These are phyloP conservation scores for Pigoraptor vietnamica DNA, from an alignment of 78 protist genomes.

Conservation along the genomic window DNA sequence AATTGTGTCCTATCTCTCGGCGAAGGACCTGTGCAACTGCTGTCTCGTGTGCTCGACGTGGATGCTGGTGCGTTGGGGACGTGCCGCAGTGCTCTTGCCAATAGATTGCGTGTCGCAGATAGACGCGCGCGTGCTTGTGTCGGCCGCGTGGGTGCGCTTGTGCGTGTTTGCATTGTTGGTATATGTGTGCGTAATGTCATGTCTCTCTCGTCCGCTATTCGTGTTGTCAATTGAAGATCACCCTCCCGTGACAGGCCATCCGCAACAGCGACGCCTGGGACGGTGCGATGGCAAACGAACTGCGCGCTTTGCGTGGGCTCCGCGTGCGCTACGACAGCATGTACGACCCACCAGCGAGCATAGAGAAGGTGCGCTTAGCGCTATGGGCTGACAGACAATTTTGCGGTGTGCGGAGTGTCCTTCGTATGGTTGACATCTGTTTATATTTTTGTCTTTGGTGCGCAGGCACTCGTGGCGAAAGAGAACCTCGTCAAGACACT, in stretches of 20 bases:
- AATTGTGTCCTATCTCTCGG: background rate
- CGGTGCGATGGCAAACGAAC: background rate
- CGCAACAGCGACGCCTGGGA: background rate
- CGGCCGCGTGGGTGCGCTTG: too few relatives aligned
- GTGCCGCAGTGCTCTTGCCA: background rate
- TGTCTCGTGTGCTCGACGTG: background rate
- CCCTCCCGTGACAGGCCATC: background rate
- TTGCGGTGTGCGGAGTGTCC: background rate
- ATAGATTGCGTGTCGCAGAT: too few relatives aligned
- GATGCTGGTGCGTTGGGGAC: background rate
- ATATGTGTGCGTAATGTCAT: background rate
- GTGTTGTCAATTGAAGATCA: background rate
- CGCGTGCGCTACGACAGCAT: background rate
- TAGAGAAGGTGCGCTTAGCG: background rate
- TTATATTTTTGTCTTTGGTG: background rate
- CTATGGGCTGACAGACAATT: background rate
- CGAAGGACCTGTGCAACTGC: background rate
- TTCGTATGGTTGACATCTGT: background rate
- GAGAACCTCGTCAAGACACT: background rate
- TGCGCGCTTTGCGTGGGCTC: background rate
- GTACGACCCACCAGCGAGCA: background rate
- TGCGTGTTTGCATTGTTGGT: background rate
- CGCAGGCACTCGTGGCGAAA: background rate
- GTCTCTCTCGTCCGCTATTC: background rate
- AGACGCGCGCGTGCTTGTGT: too few relatives aligned